A percentile compares a stretch with the other conserved stretches of the same genome.
phyloP scores from a whole-genome alignment of 768 basidiomycete species.

The Fomitopsis pulvina region DNA sequence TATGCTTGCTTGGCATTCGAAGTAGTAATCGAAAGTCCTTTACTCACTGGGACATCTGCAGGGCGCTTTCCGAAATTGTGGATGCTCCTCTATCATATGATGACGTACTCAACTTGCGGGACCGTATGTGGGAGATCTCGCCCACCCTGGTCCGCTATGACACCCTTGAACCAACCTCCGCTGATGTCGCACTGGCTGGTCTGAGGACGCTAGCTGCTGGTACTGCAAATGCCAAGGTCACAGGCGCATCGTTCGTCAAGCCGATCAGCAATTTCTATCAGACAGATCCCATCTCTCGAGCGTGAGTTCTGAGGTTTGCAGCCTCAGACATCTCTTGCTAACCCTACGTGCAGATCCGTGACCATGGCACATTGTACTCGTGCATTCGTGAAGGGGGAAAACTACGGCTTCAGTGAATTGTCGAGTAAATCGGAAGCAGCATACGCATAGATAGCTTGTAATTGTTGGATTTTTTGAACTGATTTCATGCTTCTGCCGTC shows the following conservation, averaged over 20 bases:
- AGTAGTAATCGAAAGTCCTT: not conserved
- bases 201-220: conserved; percentile 48
- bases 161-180: conserved; percentile 66
- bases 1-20: conserved; percentile 26
- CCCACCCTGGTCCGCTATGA: conserved; percentile 88
- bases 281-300: conserved; percentile 91
- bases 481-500: conserved; percentile 10
- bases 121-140: conserved; percentile 95
- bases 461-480: not conserved
- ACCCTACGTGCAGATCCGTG: conserved; percentile 52
- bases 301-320: conserved; percentile 40
- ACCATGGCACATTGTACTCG: conserved; percentile 95
- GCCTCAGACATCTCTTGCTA: not conserved
- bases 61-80: conserved; percentile 87
- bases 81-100: conserved; percentile 83
- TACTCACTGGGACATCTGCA: conserved; percentile 20
- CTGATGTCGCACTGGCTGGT: conserved; percentile 65
- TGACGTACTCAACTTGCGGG: conserved; percentile 73
- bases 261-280: conserved; percentile 93
- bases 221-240: conserved; percentile 48
- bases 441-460: conserved; percentile 30
- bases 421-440: conserved; percentile 39
- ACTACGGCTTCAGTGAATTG: conserved; percentile 46
- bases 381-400: conserved; percentile 74
- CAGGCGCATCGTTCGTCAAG: conserved; percentile 60